A percentile compares a stretch with the other conserved stretches of the same genome.
Conservation (phyloP, 106 monocot genomes). For the Acorus calamus region DNA sequence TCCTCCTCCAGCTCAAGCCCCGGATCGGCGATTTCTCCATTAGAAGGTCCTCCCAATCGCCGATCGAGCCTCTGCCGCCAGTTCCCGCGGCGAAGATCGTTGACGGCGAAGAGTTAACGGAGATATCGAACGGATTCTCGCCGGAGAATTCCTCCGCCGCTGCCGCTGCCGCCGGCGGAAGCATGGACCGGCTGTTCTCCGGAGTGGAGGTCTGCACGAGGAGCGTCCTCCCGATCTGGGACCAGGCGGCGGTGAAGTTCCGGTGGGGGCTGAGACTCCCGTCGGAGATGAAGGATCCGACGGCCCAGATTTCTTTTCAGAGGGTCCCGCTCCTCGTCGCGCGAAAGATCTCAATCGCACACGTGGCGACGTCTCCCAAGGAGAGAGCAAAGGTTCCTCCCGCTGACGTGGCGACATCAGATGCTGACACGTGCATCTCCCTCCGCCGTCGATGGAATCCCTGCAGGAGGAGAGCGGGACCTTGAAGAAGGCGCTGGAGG, state of each 20-base stretch:
- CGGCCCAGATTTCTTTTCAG: conserved; percentile 16
- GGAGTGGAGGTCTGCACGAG: conserved; percentile 49
- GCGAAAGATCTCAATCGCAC: conserved; percentile 62
- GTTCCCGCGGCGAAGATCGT: no score
- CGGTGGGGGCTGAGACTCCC: conserved; percentile 70
- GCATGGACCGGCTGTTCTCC: conserved; percentile 22
- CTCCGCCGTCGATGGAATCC: conserved; percentile 26
- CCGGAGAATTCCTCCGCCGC: conserved; percentile 5
- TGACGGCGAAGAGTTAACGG: no score
- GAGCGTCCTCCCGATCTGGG: conserved; percentile 47
- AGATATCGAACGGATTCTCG: conserved; percentile 13
- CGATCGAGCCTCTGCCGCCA: no score
- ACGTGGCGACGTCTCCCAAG: conserved; percentile 11
- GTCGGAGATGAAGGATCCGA: conserved; percentile 17
- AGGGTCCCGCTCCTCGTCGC: conserved; percentile 60
- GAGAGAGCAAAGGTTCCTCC: neutral
- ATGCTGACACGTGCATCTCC: neutral
- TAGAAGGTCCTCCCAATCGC: no score
- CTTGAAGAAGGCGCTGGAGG: conserved; percentile 26
- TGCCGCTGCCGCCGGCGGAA: neutral
- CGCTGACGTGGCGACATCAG: conserved; percentile 3
- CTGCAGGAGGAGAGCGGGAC: conserved; percentile 33
- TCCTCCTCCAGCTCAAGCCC: no score
- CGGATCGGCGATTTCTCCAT: no score
- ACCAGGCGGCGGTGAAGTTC: conserved; percentile 44